Evolutionary conservation across 73 alveolate genomes (phyloP), one percentile per base, ranked within the genome.

Genomic region (Paramecium sexaurelia): DNA sequence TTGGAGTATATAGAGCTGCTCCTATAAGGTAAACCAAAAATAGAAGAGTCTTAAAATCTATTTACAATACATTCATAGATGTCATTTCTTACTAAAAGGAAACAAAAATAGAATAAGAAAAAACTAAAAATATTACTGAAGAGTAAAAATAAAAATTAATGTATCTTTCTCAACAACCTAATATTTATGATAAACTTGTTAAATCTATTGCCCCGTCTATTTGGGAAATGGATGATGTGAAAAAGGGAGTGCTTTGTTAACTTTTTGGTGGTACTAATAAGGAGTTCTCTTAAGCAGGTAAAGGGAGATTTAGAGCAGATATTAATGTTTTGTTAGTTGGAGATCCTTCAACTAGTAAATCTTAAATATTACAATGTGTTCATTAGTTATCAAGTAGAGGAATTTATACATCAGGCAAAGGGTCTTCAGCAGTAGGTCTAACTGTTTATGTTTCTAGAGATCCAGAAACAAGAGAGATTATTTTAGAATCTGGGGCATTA

Each of bases 281-380:
- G 87, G 98, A 95, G 33, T 95, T 97, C 95, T 75, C 95, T 19
- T 92, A 97, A 73, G 39, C 96, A 10, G 99, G 99, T 7, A 95
- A 95, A 91, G 99, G 99, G 6, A 96, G 98, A 95, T 95, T 95
- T 67, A 92, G 99, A 93, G 99, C 99, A 26, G 99, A 95, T 75
- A 97, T 98, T 88, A 98, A 99, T 92, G 92, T 97, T 41, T 92
- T 99, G 67, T 92, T 99, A 40, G 97, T 98, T 39, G 99, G 99
- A 55, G 99, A 99, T 94, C 99, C 99, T 11, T 97, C 99, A 7
- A 98, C 99, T 32, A 99, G 99, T 66, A 99, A 99, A 95, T 97
- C 99, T 20, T 99, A 99, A 91, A 93, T 99, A 57, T 94, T 99
- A 67, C 97, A 97, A 92, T 95, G 95, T 84, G 98, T 95, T 6